Conservation (phyloP, 495 filamentous ascomycete genomes). For the Podospora fimiseda region DNA sequence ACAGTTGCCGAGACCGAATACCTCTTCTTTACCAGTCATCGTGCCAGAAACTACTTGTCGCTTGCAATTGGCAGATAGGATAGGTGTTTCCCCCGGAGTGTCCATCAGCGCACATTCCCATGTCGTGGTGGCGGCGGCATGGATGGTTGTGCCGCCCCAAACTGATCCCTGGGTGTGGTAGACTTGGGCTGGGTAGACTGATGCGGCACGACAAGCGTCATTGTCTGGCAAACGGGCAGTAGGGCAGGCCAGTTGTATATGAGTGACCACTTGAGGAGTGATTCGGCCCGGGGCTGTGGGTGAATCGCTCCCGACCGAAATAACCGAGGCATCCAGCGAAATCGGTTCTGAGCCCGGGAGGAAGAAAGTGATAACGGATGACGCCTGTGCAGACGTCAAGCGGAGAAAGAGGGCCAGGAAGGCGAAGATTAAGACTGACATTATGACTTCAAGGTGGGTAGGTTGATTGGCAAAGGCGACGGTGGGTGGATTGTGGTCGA, state of each 20-base stretch:
- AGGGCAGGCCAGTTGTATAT: conserved; percentile 1
- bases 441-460: no score
- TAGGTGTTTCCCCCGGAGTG: no score
- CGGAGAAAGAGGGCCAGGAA: no score
- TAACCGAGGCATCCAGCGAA: conserved; percentile 1
- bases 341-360: conserved; percentile 4
- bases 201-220: conserved; percentile 3
- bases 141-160: conserved; percentile 5
- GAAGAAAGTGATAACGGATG: conserved; percentile 13
- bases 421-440: no score
- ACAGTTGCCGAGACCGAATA: not conserved
- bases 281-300: not conserved
- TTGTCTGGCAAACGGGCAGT: conserved; percentile 2
- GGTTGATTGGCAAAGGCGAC: no score
- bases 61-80: not conserved
- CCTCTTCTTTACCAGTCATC: not conserved
- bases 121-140: conserved; percentile 8
- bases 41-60: not conserved
- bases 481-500: no score
- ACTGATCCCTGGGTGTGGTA: conserved; percentile 6
- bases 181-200: conserved; percentile 5
- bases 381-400: no score
- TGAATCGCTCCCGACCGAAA: not conserved
- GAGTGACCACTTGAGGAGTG: not conserved
- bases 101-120: conserved; percentile 4